Evolutionary conservation across 2,329 filamentous ascomycete genomes (phyloP).

Genomic region (Fusarium sp.): DNA sequence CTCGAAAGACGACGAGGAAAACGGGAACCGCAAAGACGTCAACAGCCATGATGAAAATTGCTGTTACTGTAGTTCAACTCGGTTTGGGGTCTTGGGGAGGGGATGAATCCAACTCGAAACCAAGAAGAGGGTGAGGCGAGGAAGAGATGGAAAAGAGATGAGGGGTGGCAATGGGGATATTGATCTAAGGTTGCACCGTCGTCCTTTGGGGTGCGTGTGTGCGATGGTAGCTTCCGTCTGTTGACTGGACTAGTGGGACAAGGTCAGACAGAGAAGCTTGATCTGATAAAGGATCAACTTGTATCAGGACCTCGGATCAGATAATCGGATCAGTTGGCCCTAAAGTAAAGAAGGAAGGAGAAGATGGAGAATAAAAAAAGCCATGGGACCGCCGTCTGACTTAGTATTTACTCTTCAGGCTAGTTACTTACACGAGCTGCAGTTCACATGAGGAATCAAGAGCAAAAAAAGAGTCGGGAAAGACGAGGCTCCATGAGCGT

Average conservation of each 20-base stretch:
- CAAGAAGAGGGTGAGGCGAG: not conserved
- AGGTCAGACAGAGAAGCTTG: not conserved
- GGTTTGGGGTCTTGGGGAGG: slow-evolving; percentile 1
- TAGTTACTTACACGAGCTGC: slow-evolving; percentile 24
- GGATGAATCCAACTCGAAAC: slow-evolving; percentile 5
- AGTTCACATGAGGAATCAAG: slow-evolving; percentile 20
- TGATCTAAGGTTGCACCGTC: slow-evolving; percentile 22
- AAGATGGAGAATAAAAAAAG: slow-evolving; percentile 14
- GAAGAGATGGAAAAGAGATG: not conserved
- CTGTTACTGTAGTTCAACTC: not conserved
- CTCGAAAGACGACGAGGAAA: slow-evolving; percentile 93
- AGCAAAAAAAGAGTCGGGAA: slow-evolving; percentile 10
- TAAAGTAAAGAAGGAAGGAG: not conserved
- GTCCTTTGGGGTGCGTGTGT: slow-evolving; percentile 23
- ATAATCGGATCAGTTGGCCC: slow-evolving; percentile 23
- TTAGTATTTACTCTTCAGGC: slow-evolving; percentile 24
- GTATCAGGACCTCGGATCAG: slow-evolving; percentile 30
- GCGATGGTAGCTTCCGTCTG: slow-evolving; percentile 1
- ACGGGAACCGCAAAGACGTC: slow-evolving; percentile 85
- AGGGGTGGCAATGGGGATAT: slow-evolving; percentile 19
- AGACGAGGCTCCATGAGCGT: not conserved
- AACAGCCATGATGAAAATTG: slow-evolving; percentile 66
- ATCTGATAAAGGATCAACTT: slow-evolving; percentile 18
- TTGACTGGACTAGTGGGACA: not conserved
- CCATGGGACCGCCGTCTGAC: slow-evolving; percentile 4